A percentile compares a stretch with the other conserved stretches of the same genome.
These are phyloP conservation scores for Silene vulgaris DNA, from an alignment of 179 eudicot species.

Conservation along the genomic window DNA sequence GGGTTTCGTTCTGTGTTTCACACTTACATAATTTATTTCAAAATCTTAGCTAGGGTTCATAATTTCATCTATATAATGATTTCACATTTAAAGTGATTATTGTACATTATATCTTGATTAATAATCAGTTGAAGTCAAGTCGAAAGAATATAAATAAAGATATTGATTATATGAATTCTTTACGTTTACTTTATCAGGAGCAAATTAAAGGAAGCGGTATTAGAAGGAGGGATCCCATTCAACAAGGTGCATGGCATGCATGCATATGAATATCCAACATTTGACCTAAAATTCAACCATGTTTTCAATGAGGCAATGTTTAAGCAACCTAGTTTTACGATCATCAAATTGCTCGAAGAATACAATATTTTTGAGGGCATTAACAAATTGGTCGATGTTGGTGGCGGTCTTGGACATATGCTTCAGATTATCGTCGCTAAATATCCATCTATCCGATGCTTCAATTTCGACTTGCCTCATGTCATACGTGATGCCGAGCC, in stretches of 20 bases:
- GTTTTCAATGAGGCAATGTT: constrained; percentile 3
- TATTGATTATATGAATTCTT: too few relatives aligned
- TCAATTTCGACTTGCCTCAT: constrained; percentile 9
- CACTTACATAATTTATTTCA: not conserved
- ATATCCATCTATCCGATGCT: not conserved
- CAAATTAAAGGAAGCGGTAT: not conserved
- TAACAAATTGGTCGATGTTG: not conserved
- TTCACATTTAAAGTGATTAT: too few relatives aligned
- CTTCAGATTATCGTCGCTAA: not conserved
- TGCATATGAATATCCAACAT: constrained; percentile 1
- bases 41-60: too few relatives aligned
- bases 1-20: not conserved
- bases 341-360: not conserved
- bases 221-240: constrained; percentile 6
- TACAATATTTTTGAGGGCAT: not conserved
- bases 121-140: too few relatives aligned
- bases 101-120: too few relatives aligned
- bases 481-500: not conserved
- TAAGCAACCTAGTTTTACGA: not conserved
- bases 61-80: too few relatives aligned
- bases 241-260: not conserved
- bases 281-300: not conserved
- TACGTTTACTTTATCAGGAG: not conserved
- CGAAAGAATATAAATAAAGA: too few relatives aligned
- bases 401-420: constrained; percentile 1